Conservation (phyloP, 108 stramenopile genomes). For the Cyclostephanos tholiformis region DNA sequence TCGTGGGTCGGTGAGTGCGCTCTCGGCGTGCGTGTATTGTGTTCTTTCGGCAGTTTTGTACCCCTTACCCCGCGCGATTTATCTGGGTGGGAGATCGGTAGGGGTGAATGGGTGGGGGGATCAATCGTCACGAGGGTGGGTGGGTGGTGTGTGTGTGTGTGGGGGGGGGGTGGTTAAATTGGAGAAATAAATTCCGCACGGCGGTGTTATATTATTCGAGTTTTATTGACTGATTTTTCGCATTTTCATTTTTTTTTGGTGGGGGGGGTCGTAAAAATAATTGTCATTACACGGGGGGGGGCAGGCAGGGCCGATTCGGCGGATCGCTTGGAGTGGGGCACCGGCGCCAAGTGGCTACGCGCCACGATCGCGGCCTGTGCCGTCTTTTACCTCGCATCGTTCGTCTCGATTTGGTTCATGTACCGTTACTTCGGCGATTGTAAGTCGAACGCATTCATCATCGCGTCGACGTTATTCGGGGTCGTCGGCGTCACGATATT, state of each 20-base stretch:
- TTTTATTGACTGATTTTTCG: too few relatives aligned
- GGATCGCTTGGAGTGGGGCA: slow-evolving; percentile 73
- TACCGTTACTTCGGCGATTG: slow-evolving; percentile 83
- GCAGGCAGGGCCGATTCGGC: slow-evolving; percentile 70
- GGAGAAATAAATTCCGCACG: too few relatives aligned
- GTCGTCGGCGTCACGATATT: slow-evolving; percentile 67
- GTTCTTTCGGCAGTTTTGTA: not conserved
- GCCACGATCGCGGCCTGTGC: slow-evolving; percentile 70
- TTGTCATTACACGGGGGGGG: too few relatives aligned
- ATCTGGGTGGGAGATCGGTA: too few relatives aligned
- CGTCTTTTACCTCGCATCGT: slow-evolving; percentile 55
- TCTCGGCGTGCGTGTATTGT: too few relatives aligned
- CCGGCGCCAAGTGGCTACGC: slow-evolving; percentile 68
- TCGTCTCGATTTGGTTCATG: slow-evolving; percentile 75
- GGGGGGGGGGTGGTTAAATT: too few relatives aligned
- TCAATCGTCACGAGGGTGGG: too few relatives aligned
- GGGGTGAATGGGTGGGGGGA: too few relatives aligned
- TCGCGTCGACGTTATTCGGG: slow-evolving; percentile 82
- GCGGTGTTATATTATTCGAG: too few relatives aligned
- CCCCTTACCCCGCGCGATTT: too few relatives aligned
- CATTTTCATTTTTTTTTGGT: not conserved
- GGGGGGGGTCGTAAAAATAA: too few relatives aligned
- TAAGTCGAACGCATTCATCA: slow-evolving; percentile 72
- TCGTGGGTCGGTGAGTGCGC: slow-evolving; percentile 63
- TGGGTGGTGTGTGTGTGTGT: too few relatives aligned